phyloP scores from a whole-genome alignment of 805 yeast genomes.

The Saitoella complicata region DNA sequence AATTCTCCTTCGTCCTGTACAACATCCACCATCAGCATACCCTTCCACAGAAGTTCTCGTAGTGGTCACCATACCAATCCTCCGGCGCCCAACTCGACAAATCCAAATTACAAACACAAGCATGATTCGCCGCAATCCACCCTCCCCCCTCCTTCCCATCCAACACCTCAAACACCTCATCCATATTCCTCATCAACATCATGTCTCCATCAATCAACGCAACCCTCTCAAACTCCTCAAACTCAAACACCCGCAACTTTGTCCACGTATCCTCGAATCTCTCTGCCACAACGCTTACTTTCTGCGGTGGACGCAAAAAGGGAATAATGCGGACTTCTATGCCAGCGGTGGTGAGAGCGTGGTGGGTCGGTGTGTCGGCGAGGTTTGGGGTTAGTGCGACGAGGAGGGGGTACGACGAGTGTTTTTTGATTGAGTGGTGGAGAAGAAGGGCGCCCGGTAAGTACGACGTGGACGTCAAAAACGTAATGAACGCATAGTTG shows the following conservation, averaged over 20 bases:
- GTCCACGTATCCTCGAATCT: conserved; percentile 49
- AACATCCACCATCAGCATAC: too few relatives aligned
- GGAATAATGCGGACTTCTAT: too few relatives aligned
- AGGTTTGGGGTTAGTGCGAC: too few relatives aligned
- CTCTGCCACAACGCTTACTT: conserved; percentile 33
- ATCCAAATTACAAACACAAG: conserved; percentile 47
- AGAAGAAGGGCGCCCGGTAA: too few relatives aligned
- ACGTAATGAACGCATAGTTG: conserved; percentile 17
- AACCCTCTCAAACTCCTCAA: conserved; percentile 34
- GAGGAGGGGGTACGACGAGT: too few relatives aligned
- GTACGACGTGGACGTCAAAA: conserved; percentile 32
- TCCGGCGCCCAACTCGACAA: conserved; percentile 35
- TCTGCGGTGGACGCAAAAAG: conserved; percentile 7
- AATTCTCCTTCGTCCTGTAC: too few relatives aligned
- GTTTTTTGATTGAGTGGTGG: too few relatives aligned
- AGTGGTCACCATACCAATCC: conserved; percentile 30
- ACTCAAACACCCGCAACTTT: conserved; percentile 37
- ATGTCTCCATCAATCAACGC: conserved; percentile 46
- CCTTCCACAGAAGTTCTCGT: too few relatives aligned
- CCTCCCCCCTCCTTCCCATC: too few relatives aligned
- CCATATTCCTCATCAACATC: conserved; percentile 41
- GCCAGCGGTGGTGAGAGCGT: too few relatives aligned
- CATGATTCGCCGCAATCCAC: conserved; percentile 38
- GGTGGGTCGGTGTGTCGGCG: too few relatives aligned
- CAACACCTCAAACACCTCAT: conserved; percentile 34